Percentiles rank a stretch among this genome's conserved stretches.
phyloP scores from a whole-genome alignment of 441 rosid genomes.

The Adansonia rubrostipa region DNA sequence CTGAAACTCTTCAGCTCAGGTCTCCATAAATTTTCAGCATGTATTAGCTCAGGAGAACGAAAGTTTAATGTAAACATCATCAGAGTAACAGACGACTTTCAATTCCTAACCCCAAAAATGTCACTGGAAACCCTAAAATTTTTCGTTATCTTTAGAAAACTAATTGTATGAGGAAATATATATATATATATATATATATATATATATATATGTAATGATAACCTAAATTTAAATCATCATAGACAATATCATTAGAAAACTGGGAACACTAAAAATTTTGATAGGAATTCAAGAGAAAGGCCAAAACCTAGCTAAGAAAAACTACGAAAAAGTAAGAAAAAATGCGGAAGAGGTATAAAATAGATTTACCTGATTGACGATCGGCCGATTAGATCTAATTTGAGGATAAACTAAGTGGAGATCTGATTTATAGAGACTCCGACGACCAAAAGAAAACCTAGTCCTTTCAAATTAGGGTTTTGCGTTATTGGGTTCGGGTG shows the following conservation, averaged over 20 bases:
- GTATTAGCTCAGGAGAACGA: slow-evolving; percentile 50
- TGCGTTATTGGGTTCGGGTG: not conserved
- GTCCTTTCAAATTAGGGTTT: slow-evolving; percentile 4
- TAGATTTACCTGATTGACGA: not conserved
- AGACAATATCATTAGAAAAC: slow-evolving; percentile 28
- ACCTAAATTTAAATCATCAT: slow-evolving; percentile 37
- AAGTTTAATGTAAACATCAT: slow-evolving; percentile 45
- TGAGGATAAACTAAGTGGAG: not conserved
- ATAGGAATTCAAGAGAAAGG: not conserved
- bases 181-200: not conserved
- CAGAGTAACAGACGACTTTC: slow-evolving; percentile 36
- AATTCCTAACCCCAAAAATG: not conserved
- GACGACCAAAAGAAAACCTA: slow-evolving; percentile 8
- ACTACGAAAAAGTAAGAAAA: not conserved
- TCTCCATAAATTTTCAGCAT: slow-evolving; percentile 49
- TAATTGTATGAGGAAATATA: not conserved
- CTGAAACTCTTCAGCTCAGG: slow-evolving; percentile 51
- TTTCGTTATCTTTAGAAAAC: not conserved
- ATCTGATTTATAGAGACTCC: not conserved
- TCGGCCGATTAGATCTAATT: not conserved
- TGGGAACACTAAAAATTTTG: not conserved
- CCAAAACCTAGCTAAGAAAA: not conserved
- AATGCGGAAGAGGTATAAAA: not conserved
- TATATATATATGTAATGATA: no score
- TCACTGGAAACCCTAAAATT: no score